These are phyloP conservation scores for Teunomyces atbi DNA, from an alignment of 805 yeast genomes.

Conservation along the genomic window DNA sequence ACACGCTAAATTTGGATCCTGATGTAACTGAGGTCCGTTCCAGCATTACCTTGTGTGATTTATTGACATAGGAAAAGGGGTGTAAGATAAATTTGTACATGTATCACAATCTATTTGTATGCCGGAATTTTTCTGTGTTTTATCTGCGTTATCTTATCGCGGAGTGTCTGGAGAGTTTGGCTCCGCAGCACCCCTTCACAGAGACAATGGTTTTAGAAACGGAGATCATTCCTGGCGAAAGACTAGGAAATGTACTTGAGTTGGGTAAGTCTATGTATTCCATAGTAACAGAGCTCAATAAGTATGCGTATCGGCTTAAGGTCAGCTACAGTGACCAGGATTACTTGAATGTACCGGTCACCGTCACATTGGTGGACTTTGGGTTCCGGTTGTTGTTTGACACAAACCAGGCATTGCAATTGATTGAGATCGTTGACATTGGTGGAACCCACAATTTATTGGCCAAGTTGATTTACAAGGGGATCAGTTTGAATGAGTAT, in stretches of 20 bases:
- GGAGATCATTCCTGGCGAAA: constrained; percentile 31
- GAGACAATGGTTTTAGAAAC: constrained; percentile 10
- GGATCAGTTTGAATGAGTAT: constrained; percentile 28
- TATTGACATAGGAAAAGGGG: constrained; percentile 7
- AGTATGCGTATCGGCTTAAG: constrained; percentile 26
- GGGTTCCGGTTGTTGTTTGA: constrained; percentile 13
- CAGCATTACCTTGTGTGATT: constrained; percentile 20
- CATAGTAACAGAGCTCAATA: constrained; percentile 23
- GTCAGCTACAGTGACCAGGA: constrained; percentile 29
- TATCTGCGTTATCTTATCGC: background rate
- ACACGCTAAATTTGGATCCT: background rate
- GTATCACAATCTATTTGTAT: background rate
- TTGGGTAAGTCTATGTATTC: constrained; percentile 31
- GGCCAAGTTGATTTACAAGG: constrained; percentile 30
- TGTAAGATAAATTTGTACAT: background rate
- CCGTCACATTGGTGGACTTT: constrained; percentile 25
- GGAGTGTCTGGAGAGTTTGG: background rate
- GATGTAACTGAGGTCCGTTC: constrained; percentile 12
- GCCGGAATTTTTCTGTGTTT: background rate
- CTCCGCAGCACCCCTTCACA: background rate
- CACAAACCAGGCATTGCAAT: constrained; percentile 10
- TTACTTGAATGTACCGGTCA: constrained; percentile 31
- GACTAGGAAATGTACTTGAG: constrained; percentile 28
- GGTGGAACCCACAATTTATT: background rate
- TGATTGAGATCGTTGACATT: constrained; percentile 12